These are phyloP conservation scores for Backusella psychrophila DNA, from an alignment of 192 early-diverging fungal species.

Conservation along the genomic window DNA sequence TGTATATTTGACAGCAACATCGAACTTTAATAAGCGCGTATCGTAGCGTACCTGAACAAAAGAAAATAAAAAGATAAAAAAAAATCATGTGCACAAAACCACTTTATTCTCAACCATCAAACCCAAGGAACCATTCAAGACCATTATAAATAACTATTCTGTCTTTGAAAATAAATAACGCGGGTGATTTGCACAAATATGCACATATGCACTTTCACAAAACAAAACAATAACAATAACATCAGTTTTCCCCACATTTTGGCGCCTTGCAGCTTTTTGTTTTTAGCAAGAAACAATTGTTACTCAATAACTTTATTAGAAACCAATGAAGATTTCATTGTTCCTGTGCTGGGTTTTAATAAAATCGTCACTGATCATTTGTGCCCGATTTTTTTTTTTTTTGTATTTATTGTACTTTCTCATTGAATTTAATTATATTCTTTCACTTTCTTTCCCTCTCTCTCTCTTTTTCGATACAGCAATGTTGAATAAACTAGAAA, in stretches of 20 bases:
- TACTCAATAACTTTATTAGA: neutral
- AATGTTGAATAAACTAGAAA: slow-evolving; percentile 1
- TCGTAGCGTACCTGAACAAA: neutral
- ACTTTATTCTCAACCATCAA: neutral
- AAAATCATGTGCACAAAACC: neutral
- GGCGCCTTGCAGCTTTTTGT: neutral
- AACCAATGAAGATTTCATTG: neutral
- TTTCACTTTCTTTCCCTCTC: neutral
- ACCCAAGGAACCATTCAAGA: too few species aligned
- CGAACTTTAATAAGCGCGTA: neutral
- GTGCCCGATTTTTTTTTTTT: neutral
- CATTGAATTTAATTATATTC: neutral
- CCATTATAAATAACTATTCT: too few species aligned
- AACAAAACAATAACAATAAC: neutral
- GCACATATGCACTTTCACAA: neutral
- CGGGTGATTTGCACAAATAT: neutral
- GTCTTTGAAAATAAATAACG: neutral
- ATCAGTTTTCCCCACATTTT: neutral
- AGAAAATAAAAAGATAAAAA: too few species aligned
- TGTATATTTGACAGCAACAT: neutral
- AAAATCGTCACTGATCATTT: neutral
- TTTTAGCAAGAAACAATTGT: neutral
- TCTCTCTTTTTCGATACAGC: neutral
- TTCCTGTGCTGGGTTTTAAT: neutral
- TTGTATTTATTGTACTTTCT: neutral